Conservation (phyloP, 352 stramenopile genomes). For the Globisporangium spiculum region DNA sequence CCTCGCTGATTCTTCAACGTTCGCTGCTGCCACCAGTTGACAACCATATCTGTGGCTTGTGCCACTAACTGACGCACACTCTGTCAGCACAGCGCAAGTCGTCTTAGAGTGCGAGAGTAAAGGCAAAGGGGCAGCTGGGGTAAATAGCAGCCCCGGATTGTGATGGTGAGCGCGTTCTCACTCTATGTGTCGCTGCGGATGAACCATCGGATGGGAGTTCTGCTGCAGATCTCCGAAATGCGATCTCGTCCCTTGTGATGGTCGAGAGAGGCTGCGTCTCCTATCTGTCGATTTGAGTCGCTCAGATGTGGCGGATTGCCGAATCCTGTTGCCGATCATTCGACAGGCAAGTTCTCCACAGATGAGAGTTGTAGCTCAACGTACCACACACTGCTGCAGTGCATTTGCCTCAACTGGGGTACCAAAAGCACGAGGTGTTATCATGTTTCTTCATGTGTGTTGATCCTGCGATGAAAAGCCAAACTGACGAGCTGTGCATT, state of each 20-base stretch:
- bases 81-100: background rate
- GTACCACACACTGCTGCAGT: background rate
- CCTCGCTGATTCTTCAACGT: background rate
- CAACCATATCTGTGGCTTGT: background rate
- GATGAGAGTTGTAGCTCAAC: background rate
- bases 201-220: background rate
- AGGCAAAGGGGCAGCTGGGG: too few species aligned
- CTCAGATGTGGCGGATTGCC: background rate
- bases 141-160: background rate
- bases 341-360: too few species aligned
- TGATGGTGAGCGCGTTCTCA: background rate
- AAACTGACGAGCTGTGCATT: background rate
- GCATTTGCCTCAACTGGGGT: background rate
- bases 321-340: background rate
- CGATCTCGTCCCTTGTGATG: background rate
- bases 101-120: background rate
- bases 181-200: background rate
- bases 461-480: background rate
- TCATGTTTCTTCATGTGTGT: too few species aligned
- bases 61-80: background rate
- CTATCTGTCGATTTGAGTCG: background rate
- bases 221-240: background rate
- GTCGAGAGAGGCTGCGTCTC: background rate
- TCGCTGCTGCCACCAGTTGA: background rate
- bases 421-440: too few species aligned